These are phyloP conservation scores for Collariella sp. DNA, from an alignment of 495 filamentous ascomycete genomes.

Conservation along the genomic window DNA sequence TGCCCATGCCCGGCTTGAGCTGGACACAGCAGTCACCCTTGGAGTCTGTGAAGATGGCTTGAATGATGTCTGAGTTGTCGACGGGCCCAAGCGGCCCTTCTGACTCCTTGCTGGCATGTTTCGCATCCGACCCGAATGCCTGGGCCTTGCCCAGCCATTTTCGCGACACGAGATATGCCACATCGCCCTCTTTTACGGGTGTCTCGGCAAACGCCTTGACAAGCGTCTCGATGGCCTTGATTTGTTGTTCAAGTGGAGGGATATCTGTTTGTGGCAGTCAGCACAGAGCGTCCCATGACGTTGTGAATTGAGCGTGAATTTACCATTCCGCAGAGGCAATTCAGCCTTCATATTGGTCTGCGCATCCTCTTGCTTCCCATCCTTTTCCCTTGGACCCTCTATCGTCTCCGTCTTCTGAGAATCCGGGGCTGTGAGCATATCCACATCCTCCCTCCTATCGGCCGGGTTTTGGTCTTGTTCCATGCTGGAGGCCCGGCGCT, in stretches of 20 bases:
- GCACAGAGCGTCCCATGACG: neutral
- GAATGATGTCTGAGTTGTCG: constrained; percentile 70
- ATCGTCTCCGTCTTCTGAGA: neutral
- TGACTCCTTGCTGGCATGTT: constrained; percentile 49
- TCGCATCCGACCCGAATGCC: constrained; percentile 50
- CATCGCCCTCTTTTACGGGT: constrained; percentile 56
- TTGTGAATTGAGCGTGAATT: neutral
- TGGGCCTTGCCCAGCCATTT: constrained; percentile 71
- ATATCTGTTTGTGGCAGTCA: constrained; percentile 17
- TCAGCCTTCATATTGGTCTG: constrained; percentile 7
- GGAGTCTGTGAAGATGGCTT: constrained; percentile 40
- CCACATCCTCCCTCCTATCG: constrained; percentile 39
- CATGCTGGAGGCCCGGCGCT: constrained; percentile 47
- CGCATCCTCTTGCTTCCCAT: neutral
- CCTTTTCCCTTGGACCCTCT: neutral
- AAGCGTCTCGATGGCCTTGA: constrained; percentile 59
- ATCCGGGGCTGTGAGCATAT: constrained; percentile 34
- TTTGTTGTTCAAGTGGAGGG: constrained; percentile 69
- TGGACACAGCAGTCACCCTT: constrained; percentile 56
- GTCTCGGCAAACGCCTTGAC: constrained; percentile 42
- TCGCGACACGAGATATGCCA: constrained; percentile 69
- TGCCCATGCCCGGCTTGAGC: constrained; percentile 60
- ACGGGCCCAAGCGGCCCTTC: constrained; percentile 70
- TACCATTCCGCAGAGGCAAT: constrained; percentile 22
- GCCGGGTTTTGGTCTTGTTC: constrained; percentile 32